These are phyloP conservation scores for Erigeron canadensis DNA, from an alignment of 129 eudicot genomes.

Conservation along the genomic window DNA sequence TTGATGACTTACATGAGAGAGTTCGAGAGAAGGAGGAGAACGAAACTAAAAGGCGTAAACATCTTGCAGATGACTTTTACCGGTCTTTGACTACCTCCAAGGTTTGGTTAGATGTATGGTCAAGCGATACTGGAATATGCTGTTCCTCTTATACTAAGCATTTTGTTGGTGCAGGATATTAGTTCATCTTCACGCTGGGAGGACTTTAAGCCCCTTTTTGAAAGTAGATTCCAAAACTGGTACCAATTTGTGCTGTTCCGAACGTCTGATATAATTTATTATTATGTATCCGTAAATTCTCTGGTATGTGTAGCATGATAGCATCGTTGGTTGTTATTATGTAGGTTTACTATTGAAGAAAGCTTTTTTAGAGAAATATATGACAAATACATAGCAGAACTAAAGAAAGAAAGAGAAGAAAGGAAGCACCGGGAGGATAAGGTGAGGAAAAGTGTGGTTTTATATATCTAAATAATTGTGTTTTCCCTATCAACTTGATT, in stretches of 20 bases:
- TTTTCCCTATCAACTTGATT: not conserved
- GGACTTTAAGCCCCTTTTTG: constrained; percentile 58
- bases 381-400: constrained; percentile 55
- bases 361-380: constrained; percentile 55
- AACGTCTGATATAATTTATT: not conserved
- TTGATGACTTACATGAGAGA: constrained; percentile 74
- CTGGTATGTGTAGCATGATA: not conserved
- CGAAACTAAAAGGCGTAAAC: constrained; percentile 89
- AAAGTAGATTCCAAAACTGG: constrained; percentile 57
- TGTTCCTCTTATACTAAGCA: not conserved
- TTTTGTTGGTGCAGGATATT: constrained; percentile 57
- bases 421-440: constrained; percentile 82
- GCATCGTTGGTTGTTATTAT: constrained; percentile 26
- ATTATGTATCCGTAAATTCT: not conserved
- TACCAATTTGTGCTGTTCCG: constrained; percentile 4
- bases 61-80: constrained; percentile 69
- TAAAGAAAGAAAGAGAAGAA: constrained; percentile 77
- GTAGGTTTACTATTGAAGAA: constrained; percentile 71
- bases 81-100: constrained; percentile 55
- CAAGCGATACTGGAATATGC: not conserved
- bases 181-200: constrained; percentile 84
- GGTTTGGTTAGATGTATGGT: constrained; percentile 40
- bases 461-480: not conserved
- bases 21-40: constrained; percentile 83
- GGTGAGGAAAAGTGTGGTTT: constrained; percentile 37